Percentiles rank a stretch among this genome's conserved stretches.
phyloP scores from a whole-genome alignment of 495 filamentous ascomycete species.

The Lophiostoma macrostomum region DNA sequence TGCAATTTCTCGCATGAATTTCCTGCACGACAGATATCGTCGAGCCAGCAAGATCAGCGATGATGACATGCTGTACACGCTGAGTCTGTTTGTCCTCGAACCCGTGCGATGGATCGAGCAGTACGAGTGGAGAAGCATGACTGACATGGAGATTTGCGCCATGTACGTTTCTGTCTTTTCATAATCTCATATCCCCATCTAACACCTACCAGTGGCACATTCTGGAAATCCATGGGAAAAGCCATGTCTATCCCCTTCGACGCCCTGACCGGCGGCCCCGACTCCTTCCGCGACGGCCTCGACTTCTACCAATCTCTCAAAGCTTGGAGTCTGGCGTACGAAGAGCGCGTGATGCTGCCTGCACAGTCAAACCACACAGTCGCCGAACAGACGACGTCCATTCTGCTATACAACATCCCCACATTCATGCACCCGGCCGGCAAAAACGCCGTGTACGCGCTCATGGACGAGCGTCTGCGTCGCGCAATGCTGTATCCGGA shows the following conservation, averaged over 20 bases:
- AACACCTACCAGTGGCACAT: conserved; percentile 13
- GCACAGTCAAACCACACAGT: conserved; percentile 50
- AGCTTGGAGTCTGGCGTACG: conserved; percentile 22
- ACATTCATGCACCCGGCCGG: conserved; percentile 47
- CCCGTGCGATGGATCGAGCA: conserved; percentile 55
- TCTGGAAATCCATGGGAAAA: conserved; percentile 24
- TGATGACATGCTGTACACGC: conserved; percentile 65
- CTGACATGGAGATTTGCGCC: conserved; percentile 59
- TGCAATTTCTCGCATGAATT: conserved; percentile 64
- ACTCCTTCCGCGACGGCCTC: conserved; percentile 21
- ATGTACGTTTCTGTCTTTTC: too few relatives aligned
- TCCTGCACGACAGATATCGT: conserved; percentile 53
- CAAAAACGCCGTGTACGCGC: conserved; percentile 50
- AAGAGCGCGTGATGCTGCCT: conserved; percentile 54
- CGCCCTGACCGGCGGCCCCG: neutral
- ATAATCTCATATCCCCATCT: too few relatives aligned
- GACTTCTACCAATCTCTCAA: conserved; percentile 17
- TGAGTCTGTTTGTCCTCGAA: conserved; percentile 59
- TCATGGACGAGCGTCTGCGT: conserved; percentile 63
- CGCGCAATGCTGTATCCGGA: conserved; percentile 61
- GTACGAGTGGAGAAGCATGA: conserved; percentile 64
- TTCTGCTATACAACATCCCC: conserved; percentile 61
- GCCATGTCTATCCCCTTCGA: conserved; percentile 18
- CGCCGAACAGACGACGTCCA: conserved; percentile 55
- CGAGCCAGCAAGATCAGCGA: conserved; percentile 59